phyloP scores from a whole-genome alignment of 768 basidiomycete genomes.

The Tylopilus rubrobrunneus region DNA sequence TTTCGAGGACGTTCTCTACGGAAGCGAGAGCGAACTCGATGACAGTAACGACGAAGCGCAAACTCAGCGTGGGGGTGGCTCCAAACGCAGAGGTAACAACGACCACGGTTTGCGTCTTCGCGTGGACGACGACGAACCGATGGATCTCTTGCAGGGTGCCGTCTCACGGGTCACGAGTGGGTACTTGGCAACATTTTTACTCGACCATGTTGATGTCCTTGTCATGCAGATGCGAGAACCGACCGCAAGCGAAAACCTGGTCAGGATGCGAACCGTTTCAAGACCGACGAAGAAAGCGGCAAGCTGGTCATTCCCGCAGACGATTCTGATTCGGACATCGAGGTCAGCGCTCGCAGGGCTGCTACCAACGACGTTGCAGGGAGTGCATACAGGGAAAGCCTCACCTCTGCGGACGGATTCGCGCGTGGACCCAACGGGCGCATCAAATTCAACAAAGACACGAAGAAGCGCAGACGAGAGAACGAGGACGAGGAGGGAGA shows the following conservation, averaged over 20 bases:
- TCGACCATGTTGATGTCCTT: constrained; percentile 1
- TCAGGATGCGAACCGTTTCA: constrained; percentile 83
- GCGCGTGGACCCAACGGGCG: constrained; percentile 78
- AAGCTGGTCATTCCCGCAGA: constrained; percentile 71
- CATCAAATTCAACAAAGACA: constrained; percentile 95
- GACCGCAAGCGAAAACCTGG: constrained; percentile 71
- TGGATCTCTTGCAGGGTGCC: constrained; percentile 87
- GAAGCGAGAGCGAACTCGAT: constrained; percentile 88
- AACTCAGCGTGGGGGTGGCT: constrained; percentile 25
- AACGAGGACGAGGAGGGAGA: constrained; percentile 58
- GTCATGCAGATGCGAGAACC: constrained; percentile 38
- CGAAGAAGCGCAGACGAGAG: constrained; percentile 83
- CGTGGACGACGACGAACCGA: constrained; percentile 88
- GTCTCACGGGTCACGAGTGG: constrained; percentile 66
- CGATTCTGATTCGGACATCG: constrained; percentile 45
- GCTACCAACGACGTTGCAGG: constrained; percentile 56
- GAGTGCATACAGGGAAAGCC: constrained; percentile 75
- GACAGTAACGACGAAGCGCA: constrained; percentile 61
- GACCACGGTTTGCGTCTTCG: constrained; percentile 62
- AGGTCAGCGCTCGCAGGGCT: constrained; percentile 36
- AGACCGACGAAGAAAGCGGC: constrained; percentile 78
- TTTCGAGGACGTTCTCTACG: constrained; percentile 96
- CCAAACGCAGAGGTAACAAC: constrained; percentile 34
- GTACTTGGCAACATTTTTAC: constrained; percentile 23
- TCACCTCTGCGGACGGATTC: constrained; percentile 88